Conservation (phyloP, 1,284 basidiomycete species). For the Dichomitus squalens region DNA sequence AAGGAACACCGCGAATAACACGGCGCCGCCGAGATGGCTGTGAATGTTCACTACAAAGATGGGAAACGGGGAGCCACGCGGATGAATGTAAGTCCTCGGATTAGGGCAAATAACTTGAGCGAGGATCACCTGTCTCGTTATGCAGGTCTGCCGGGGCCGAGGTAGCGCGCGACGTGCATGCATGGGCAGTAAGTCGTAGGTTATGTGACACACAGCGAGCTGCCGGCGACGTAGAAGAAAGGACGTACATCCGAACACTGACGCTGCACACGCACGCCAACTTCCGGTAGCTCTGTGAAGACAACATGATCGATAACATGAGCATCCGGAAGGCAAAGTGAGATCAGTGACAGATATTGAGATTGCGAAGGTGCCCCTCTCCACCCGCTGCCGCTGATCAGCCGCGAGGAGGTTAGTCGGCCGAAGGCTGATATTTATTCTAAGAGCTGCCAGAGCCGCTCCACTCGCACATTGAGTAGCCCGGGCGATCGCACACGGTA, state of each 20-base stretch:
- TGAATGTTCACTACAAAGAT: constrained; percentile 84
- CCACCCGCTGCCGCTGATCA: neutral
- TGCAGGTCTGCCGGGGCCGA: constrained; percentile 62
- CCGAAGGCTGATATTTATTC: too few species aligned
- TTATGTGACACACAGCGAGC: neutral
- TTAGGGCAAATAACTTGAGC: neutral
- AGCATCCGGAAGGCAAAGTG: neutral
- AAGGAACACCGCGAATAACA: constrained; percentile 68
- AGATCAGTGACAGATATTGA: neutral
- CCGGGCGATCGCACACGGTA: neutral
- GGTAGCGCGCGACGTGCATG: neutral
- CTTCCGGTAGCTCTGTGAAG: constrained; percentile 58
- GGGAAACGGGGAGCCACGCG: constrained; percentile 1
- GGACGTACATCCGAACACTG: constrained; percentile 73
- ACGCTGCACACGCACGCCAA: constrained; percentile 67
- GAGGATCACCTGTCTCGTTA: constrained; percentile 72
- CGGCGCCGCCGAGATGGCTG: constrained; percentile 79
- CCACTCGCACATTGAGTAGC: neutral
- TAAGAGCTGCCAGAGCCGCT: neutral
- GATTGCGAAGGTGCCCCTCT: neutral
- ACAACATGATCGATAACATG: neutral
- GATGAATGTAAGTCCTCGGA: neutral
- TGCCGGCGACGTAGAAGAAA: constrained; percentile 1
- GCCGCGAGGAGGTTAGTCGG: neutral
- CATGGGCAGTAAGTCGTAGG: neutral